Base-by-base conservation (phyloP, 2,329 filamentous ascomycete species). In the Alternaria solani region DNA sequence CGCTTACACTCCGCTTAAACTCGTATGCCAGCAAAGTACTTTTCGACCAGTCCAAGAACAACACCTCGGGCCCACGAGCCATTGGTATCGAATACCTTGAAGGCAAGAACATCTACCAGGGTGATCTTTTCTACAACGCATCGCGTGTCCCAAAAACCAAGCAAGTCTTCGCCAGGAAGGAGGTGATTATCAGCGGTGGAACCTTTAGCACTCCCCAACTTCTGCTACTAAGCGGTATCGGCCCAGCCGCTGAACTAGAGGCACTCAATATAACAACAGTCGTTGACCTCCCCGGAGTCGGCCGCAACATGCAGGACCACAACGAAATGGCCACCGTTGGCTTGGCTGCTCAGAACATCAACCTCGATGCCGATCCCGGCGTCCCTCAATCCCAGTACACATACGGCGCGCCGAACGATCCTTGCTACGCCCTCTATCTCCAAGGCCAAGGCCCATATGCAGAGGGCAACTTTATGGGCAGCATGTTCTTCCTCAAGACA, bases 171-270 rank as follows among this genome's bases (percentile, higher is more conserved):
- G 69, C 70, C 5, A 64, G 26, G 34, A 67, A 67, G 16, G 71
- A 74, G 47, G 71, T 74, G 14, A 72, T 74, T 20, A 26, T 74
- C 4, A 58, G 66, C 7, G 69, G 62, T 5, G 88, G 88, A 4
- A 83, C 85, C 0, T 89, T 86, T 74, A 87, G 89, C 72, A 84
- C 84, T 1, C 87, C 87, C 3, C 88, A 90, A 73, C 73, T 91
- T 4, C 83, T 91, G 5, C 85, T 88, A 77, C 82, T 89, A 0
- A 86, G 82, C 53, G 88, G 88, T 5, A 82, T 90, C 30, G 88
- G 88, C 0, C 86, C 87, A 0, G 66, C 74, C 2, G 70, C 77
- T 0, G 82, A 87, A 57, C 81, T 90, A 5, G 61, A 81, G 20
- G 76, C 79, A 42, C 82, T 85, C 65, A 75, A 79, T 5, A 89